Conservation (phyloP, 768 basidiomycete genomes). For the Boletellus emodensis region DNA sequence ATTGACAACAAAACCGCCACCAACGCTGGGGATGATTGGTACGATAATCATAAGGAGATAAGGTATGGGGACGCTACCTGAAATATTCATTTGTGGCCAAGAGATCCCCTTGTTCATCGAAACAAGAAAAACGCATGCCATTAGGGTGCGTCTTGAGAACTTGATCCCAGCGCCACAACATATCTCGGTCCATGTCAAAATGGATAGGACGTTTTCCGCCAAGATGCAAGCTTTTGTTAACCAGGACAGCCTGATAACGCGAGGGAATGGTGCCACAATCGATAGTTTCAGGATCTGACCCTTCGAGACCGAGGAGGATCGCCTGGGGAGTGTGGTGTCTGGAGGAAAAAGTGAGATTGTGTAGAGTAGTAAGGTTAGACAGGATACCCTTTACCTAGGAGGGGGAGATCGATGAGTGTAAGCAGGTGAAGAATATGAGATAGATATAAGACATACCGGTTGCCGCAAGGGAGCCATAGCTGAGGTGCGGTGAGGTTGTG, state of each 20-base stretch:
- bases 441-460: slow-evolving; percentile 52
- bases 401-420: slow-evolving; percentile 1
- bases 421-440: slow-evolving; percentile 3
- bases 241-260: slow-evolving; percentile 66
- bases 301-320: slow-evolving; percentile 79
- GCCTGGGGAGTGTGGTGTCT: slow-evolving; percentile 89
- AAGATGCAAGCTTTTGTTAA: slow-evolving; percentile 62
- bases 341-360: slow-evolving; percentile 3
- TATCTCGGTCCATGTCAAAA: slow-evolving; percentile 87
- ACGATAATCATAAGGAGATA: neutral
- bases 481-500: slow-evolving; percentile 24
- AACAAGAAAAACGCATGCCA: slow-evolving; percentile 90
- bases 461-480: slow-evolving; percentile 90
- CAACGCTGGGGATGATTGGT: slow-evolving; percentile 48
- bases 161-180: slow-evolving; percentile 89
- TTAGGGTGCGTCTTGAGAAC: slow-evolving; percentile 89
- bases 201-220: slow-evolving; percentile 71
- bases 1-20: slow-evolving; percentile 94
- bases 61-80: slow-evolving; percentile 37
- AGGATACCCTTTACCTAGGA: slow-evolving; percentile 69
- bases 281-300: slow-evolving; percentile 90
- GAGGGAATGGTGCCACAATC: slow-evolving; percentile 80
- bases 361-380: neutral
- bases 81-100: slow-evolving; percentile 95
- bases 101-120: slow-evolving; percentile 74